Percentiles rank a stretch among this genome's conserved stretches.
Evolutionary conservation across 2,329 filamentous ascomycete genomes (phyloP).

Genomic region (Colletotrichum falcatum): DNA sequence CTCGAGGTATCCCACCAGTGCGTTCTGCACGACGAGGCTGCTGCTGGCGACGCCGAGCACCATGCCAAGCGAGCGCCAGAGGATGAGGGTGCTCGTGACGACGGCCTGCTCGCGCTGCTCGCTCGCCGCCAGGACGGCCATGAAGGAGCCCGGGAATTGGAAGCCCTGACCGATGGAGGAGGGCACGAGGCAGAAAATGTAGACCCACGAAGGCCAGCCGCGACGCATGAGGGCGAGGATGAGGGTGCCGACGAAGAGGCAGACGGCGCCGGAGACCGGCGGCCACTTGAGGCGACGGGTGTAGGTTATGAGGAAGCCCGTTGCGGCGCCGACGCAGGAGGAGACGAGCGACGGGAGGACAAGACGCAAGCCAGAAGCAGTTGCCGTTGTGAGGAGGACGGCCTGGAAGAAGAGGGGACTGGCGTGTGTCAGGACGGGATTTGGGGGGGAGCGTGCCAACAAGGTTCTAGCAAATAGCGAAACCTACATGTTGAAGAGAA

Average conservation of each 20-base stretch:
- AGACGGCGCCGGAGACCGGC: slow-evolving; percentile 61
- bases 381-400: slow-evolving; percentile 76
- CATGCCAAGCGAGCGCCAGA: slow-evolving; percentile 78
- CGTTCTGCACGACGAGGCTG: slow-evolving; percentile 80
- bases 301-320: slow-evolving; percentile 72
- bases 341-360: slow-evolving; percentile 71
- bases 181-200: slow-evolving; percentile 69
- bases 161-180: slow-evolving; percentile 71
- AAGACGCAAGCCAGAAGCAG: slow-evolving; percentile 78
- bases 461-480: no score
- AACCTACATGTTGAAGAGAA: slow-evolving; percentile 69
- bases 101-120: slow-evolving; percentile 74
- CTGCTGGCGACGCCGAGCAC: slow-evolving; percentile 80
- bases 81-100: slow-evolving; percentile 75
- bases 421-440: neutral
- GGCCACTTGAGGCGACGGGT: slow-evolving; percentile 71
- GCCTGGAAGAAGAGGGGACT: slow-evolving; percentile 83
- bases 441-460: neutral
- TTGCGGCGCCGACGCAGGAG: slow-evolving; percentile 65
- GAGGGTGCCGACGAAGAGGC: slow-evolving; percentile 63
- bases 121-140: slow-evolving; percentile 71
- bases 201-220: slow-evolving; percentile 63
- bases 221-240: slow-evolving; percentile 63
- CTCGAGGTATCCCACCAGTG: slow-evolving; percentile 70
- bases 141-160: slow-evolving; percentile 72